Base-by-base conservation (phyloP, 169 alveolate genomes). In the Cryptosporidium ubiquitum region DNA sequence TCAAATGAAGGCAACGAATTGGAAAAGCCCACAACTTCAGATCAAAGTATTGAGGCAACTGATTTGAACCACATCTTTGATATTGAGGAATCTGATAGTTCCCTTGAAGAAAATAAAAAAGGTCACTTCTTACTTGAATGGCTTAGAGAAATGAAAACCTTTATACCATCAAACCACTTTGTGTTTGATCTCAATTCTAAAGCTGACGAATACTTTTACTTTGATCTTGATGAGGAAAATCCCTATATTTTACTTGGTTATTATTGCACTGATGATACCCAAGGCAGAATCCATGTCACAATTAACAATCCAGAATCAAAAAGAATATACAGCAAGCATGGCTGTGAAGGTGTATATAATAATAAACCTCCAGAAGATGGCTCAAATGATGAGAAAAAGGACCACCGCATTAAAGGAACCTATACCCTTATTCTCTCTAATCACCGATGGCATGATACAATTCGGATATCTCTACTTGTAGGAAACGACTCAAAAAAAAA, bases 231-330 rank as follows among this genome's bases (percentile, higher is more conserved):
- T 79, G 79, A 58, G 1, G 68, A 37, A 18, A 79, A 61, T 18
- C 73, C 89, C 3, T 44, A 69, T n/a, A 79, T 79, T 23, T 42
- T 79, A 39, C 58, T 79, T 64, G 89, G 89, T 2, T 79, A 79
- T 49, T 79, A 29, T 66, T 79, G 89, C 33, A 47, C 89, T 1
- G 89, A 79, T 14, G 75, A 79, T 12, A 61, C 79, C 14, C 70
- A 79, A 29, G 73, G 79, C 3, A 64, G 44, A 16, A 79, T 79
- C 37, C 89, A 79, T 40, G 79, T 79, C 16, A 79, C 75, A 16
- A 79, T 79, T 9, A 79, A 58, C 40, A 79, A 79, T 31, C 89
- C 89, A 79, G 89, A 79, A 42, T 79, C 89, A n/a, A 79, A 79
- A 47, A 61, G 75, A 61, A 79, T 79, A 58, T 79, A 42, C 26